A percentile compares a stretch with the other conserved stretches of the same genome.
Evolutionary conservation across 1,284 basidiomycete genomes (phyloP).

Genomic region (Mycena sp.): DNA sequence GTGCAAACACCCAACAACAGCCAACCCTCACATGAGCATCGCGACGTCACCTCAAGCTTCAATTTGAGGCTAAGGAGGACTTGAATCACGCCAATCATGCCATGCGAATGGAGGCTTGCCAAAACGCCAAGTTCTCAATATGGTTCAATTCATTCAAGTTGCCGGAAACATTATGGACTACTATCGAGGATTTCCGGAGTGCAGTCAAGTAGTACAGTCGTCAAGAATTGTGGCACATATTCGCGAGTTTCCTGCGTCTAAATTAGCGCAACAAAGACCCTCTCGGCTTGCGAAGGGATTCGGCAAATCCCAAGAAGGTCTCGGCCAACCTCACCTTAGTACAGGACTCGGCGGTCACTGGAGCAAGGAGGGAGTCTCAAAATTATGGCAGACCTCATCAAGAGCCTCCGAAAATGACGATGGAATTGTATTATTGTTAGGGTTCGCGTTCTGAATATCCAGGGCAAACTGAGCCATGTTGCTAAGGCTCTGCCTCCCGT

Average conservation of each 20-base stretch:
- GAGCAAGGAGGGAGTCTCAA: background rate
- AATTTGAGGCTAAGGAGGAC: too few species aligned
- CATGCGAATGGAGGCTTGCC: too few species aligned
- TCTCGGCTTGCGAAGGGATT: conserved; percentile 67
- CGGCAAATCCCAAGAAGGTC: conserved; percentile 70
- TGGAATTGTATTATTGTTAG: conserved; percentile 53
- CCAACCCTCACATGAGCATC: too few species aligned
- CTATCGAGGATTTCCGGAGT: too few species aligned
- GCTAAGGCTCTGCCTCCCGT: conserved; percentile 49
- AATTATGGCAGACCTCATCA: conserved; percentile 56
- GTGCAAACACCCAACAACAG: too few species aligned
- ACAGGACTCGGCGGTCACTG: conserved; percentile 3
- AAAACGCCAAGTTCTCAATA: too few species aligned
- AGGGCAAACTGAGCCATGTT: conserved; percentile 65
- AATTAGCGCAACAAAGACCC: conserved; percentile 43
- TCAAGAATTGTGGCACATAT: background rate
- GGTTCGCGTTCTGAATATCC: conserved; percentile 59
- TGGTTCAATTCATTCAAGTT: too few species aligned
- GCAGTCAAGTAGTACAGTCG: background rate
- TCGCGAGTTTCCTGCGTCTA: background rate
- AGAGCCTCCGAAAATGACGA: conserved; percentile 66
- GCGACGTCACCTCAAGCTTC: too few species aligned
- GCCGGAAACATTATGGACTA: too few species aligned
- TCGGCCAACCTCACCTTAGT: conserved; percentile 68
- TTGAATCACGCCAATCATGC: too few species aligned